Evolutionary conservation across 371 early-diverging fungal species (phyloP).

Genomic region (Mucor sp.): DNA sequence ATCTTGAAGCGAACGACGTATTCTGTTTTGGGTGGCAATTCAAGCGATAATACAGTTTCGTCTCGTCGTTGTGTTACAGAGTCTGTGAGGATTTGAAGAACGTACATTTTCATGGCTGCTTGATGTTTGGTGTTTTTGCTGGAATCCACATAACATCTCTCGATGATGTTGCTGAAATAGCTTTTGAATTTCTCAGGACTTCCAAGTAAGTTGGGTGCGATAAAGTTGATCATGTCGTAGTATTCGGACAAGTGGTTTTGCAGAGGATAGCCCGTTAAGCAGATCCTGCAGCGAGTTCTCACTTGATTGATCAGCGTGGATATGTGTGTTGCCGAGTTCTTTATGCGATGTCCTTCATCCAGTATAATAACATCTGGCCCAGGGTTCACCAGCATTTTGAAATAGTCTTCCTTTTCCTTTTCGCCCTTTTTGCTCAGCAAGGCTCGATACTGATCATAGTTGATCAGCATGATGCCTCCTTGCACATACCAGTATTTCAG

Average conservation of each 20-base stretch:
- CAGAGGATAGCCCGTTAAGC: slow-evolving; percentile 87
- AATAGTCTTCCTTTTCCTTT: slow-evolving; percentile 16
- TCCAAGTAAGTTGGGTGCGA: slow-evolving; percentile 66
- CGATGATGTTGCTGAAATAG: slow-evolving; percentile 69
- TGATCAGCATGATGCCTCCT: slow-evolving; percentile 72
- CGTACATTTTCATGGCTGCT: slow-evolving; percentile 20
- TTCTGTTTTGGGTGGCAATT: slow-evolving; percentile 73
- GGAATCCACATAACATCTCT: slow-evolving; percentile 64
- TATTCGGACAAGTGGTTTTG: slow-evolving; percentile 80
- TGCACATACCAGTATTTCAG: slow-evolving; percentile 55
- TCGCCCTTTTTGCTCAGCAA: slow-evolving; percentile 19
- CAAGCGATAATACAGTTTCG: slow-evolving; percentile 43
- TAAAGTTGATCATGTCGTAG: slow-evolving; percentile 76
- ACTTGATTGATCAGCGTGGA: slow-evolving; percentile 45
- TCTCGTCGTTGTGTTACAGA: slow-evolving; percentile 48
- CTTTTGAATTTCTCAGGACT: slow-evolving; percentile 53
- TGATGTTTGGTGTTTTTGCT: slow-evolving; percentile 40
- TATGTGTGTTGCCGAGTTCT: slow-evolving; percentile 60
- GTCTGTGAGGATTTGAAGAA: slow-evolving; percentile 13
- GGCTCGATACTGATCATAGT: slow-evolving; percentile 62
- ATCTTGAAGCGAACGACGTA: slow-evolving; percentile 67
- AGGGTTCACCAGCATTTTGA: slow-evolving; percentile 45
- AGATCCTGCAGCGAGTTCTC: slow-evolving; percentile 64
- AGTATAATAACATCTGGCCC: slow-evolving; percentile 76
- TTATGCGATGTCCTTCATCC: slow-evolving; percentile 90